Evolutionary conservation across 2,329 filamentous ascomycete genomes (phyloP), one percentile per base, ranked within the genome.

Genomic region (Monosporascus sp.): DNA sequence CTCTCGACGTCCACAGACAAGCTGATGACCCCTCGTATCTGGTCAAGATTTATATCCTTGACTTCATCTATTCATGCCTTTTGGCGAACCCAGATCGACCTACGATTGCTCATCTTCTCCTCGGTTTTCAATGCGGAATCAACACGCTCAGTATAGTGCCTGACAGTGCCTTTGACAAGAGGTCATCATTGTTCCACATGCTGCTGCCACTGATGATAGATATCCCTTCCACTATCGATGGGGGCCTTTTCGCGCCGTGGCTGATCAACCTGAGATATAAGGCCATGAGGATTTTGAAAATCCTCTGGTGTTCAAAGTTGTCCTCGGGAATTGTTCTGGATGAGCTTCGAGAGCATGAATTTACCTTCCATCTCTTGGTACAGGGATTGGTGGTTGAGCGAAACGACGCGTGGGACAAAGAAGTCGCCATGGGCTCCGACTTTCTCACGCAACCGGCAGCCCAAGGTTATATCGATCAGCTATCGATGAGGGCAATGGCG

Each of bases 51-150:
- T 88, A 87, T 55, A 86, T 97, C 22, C 79, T 99, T 6, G 87
- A 93, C 58, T 93, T 99, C 63, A 75, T 99, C 38, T 88, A 90
- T 61, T 83, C 85, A 52, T 96, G 90, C 66, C 78, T 99, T 3
- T 80, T 82, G 51, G 84, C 87, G 36, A 87, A 86, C 26, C 86
- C 88, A 1, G 82, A 87, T 61, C 83, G 86, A 61, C 92, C 94
- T 5, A 95, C 88, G 2, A 86, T 99, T 60, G 94, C 93, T 0
- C 95, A 99, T 69, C 79, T 96, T 46, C 76, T 99, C 2, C 83
- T 99, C 5, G 94, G 94, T 0, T 97, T 99, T 69, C 82, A 82
- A 52, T 95, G 91, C 63, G 83, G 85, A 44, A 82, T 87, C 37
- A 86, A 85, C 57, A 80, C 81, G 9, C 76, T 97, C 2, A 84